Conservation (phyloP, 352 stramenopile genomes). For the Globisporangium cystogenes region DNA sequence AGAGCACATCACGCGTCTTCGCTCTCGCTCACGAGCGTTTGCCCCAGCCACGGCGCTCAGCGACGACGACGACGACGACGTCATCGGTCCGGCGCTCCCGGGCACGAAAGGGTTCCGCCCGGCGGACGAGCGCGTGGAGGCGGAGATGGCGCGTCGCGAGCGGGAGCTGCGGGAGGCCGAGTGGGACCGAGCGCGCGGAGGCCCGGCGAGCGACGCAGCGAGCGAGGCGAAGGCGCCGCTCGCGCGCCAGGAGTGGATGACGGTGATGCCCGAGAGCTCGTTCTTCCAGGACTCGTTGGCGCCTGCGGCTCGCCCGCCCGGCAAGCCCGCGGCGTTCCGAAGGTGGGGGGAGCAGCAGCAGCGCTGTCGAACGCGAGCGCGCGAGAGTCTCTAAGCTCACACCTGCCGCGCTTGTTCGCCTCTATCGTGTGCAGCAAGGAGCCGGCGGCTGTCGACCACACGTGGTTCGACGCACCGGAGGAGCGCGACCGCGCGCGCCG, state of each 20-base stretch:
- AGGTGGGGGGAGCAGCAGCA: conserved; percentile 23
- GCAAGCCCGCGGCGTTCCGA: conserved; percentile 59
- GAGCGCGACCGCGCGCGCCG: conserved; percentile 74
- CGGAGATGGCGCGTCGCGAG: conserved; percentile 58
- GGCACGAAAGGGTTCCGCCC: conserved; percentile 74
- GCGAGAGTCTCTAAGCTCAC: not conserved
- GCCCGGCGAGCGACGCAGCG: conserved; percentile 1
- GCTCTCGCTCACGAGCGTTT: not conserved
- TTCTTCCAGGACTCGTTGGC: conserved; percentile 75
- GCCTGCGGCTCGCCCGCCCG: conserved; percentile 29
- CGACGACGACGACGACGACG: conserved; percentile 37
- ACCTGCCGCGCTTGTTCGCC: not conserved
- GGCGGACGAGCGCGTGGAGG: conserved; percentile 63
- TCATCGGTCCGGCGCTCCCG: conserved; percentile 66
- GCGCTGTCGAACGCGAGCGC: not conserved
- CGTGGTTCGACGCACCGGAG: conserved; percentile 79
- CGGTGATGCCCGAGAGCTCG: conserved; percentile 71
- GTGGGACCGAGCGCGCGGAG: conserved; percentile 42
- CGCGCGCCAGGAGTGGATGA: conserved; percentile 79
- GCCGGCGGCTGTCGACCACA: conserved; percentile 62
- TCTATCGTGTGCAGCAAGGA: conserved; percentile 43
- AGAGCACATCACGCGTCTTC: not conserved
- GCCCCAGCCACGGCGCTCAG: conserved; percentile 5
- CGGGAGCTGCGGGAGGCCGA: conserved; percentile 56
- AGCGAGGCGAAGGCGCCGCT: conserved; percentile 12